phyloP scores from a whole-genome alignment of 495 filamentous ascomycete species.

The Aspergillus homomorphus region DNA sequence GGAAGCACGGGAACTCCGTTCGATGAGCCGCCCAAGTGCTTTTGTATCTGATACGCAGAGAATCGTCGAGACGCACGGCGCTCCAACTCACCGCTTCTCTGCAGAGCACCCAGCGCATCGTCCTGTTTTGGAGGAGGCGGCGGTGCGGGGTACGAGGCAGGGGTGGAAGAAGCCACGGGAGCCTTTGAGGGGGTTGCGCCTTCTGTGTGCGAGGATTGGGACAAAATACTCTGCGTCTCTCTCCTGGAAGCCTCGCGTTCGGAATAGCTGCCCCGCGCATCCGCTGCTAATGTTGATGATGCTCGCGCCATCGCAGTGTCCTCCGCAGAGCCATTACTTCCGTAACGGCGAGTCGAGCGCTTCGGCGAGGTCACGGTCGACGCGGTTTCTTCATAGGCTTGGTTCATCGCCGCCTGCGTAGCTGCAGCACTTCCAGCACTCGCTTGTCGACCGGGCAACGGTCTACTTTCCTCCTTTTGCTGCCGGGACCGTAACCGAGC shows the following conservation, averaged over 20 bases:
- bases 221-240: conserved; percentile 47
- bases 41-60: conserved; percentile 92
- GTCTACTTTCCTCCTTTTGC: conserved; percentile 58
- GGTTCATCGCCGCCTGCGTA: conserved; percentile 59
- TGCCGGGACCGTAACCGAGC: conserved; percentile 81
- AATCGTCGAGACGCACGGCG: conserved; percentile 88
- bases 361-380: conserved; percentile 34
- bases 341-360: conserved; percentile 46
- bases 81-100: conserved; percentile 89
- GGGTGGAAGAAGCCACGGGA: conserved; percentile 33
- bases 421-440: conserved; percentile 64
- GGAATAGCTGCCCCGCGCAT: conserved; percentile 32
- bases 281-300: conserved; percentile 32
- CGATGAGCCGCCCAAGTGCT: conserved; percentile 77
- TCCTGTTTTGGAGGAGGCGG: conserved; percentile 78
- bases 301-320: conserved; percentile 46
- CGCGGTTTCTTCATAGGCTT: conserved; percentile 62
- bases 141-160: conserved; percentile 50
- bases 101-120: conserved; percentile 86
- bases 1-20: conserved; percentile 85
- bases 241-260: conserved; percentile 47
- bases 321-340: conserved; percentile 47
- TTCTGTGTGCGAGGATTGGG: conserved; percentile 59
- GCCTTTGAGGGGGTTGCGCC: conserved; percentile 39
- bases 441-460: conserved; percentile 55